Evolutionary conservation across 75 land plant genomes (phyloP).

Genomic region (Cryptomeria japonica): DNA sequence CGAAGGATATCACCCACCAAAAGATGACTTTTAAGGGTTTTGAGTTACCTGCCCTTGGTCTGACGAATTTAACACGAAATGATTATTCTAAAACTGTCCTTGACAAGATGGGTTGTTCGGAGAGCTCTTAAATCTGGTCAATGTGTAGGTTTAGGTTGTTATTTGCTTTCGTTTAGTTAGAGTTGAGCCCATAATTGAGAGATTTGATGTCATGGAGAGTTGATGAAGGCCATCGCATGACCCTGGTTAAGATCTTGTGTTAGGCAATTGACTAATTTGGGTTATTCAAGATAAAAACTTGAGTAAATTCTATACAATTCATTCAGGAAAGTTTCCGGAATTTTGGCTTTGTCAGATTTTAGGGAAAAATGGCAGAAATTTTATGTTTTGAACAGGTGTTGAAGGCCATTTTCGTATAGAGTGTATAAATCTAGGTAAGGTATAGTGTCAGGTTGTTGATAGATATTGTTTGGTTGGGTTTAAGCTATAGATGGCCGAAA

Average conservation of each 20-base stretch:
- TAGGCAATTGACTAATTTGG: not conserved
- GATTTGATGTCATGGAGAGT: constrained; percentile 29
- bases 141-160: not conserved
- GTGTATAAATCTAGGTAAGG: not conserved
- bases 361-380: constrained; percentile 21
- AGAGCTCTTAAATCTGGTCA: not conserved
- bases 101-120: not conserved
- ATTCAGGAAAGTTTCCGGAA: not conserved
- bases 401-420: constrained; percentile 52
- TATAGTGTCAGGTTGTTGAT: not conserved
- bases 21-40: not conserved
- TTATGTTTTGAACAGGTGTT: constrained; percentile 48
- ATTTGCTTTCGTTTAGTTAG: not conserved
- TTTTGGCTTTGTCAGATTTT: not conserved
- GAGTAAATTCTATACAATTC: not conserved
- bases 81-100: not conserved
- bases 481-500: constrained; percentile 24
- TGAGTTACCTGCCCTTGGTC: not conserved
- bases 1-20: not conserved
- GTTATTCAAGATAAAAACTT: not conserved
- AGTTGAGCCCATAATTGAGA: not conserved
- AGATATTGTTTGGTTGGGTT: not conserved
- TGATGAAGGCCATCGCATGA: no score
- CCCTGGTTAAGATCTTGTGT: not conserved
- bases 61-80: not conserved